Conservation (phyloP, 2,329 filamentous ascomycete species). For the Mycosphaerella arachidis region DNA sequence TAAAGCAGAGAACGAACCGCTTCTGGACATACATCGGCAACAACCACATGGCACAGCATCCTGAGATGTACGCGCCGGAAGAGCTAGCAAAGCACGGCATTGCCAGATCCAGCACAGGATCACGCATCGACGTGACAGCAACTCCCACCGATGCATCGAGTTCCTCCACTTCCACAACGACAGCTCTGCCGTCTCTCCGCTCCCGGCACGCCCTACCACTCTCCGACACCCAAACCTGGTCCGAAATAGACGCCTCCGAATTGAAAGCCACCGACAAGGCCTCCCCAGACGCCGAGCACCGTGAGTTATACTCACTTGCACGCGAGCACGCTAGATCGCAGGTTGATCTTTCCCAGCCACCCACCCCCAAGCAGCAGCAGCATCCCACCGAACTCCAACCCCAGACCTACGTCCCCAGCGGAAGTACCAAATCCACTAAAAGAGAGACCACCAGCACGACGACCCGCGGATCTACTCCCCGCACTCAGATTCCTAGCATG, state of each 20-base stretch:
- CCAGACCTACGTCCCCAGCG: conserved; percentile 10
- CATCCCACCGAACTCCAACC: conserved; percentile 3
- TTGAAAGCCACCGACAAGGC: conserved; percentile 4
- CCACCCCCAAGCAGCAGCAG: conserved; percentile 1
- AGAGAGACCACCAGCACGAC: conserved; percentile 5
- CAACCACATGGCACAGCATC: conserved; percentile 33
- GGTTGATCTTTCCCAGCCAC: conserved; percentile 11
- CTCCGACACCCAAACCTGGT: conserved; percentile 4
- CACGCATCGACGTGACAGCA: conserved; percentile 8
- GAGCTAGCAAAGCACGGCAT: conserved; percentile 29
- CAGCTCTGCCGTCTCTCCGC: conserved; percentile 10
- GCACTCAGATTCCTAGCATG: conserved; percentile 21
- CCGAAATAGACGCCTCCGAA: conserved; percentile 16
- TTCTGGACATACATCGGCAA: conserved; percentile 37
- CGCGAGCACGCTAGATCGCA: conserved; percentile 14
- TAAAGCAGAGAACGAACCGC: conserved; percentile 28
- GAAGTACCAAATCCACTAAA: neutral
- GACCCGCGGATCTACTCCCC: conserved; percentile 10
- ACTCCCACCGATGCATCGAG: conserved; percentile 9
- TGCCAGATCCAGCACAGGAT: neutral
- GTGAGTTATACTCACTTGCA: conserved; percentile 10
- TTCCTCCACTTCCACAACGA: conserved; percentile 8
- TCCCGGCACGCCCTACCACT: conserved; percentile 16
- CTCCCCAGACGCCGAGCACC: conserved; percentile 8
- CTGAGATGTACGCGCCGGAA: conserved; percentile 29